phyloP scores from a whole-genome alignment of 2,329 filamentous ascomycete species.

The Paracoccidioides brasiliensis region DNA sequence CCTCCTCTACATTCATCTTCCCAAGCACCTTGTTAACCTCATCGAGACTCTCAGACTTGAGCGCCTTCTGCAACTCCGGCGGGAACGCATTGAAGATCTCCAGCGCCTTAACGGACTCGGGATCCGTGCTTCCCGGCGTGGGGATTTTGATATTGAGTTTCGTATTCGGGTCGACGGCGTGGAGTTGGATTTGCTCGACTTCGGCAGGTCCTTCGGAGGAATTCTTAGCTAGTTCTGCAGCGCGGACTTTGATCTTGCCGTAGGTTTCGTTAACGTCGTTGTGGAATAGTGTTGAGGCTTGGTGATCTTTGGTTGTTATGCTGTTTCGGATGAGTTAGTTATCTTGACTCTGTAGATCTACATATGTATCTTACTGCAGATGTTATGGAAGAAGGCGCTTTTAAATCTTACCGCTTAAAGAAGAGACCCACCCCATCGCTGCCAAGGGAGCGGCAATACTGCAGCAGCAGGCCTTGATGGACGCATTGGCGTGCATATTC shows the following conservation, averaged over 20 bases:
- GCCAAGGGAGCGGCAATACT: conserved; percentile 87
- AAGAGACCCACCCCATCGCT: conserved; percentile 80
- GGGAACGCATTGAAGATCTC: conserved; percentile 74
- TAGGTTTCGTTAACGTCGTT: conserved; percentile 90
- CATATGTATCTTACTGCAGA: too few species aligned
- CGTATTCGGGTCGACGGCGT: conserved; percentile 86
- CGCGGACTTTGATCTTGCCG: conserved; percentile 62
- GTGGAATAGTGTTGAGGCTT: conserved; percentile 79
- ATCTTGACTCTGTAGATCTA: too few species aligned
- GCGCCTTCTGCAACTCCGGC: conserved; percentile 64
- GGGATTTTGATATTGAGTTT: conserved; percentile 82
- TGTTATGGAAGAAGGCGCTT: not conserved
- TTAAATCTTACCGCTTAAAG: conserved; percentile 59
- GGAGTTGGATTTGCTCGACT: conserved; percentile 93
- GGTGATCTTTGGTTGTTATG: conserved; percentile 77
- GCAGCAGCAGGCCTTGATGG: conserved; percentile 80
- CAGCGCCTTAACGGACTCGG: conserved; percentile 47
- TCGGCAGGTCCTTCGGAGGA: conserved; percentile 43
- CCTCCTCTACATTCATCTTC: conserved; percentile 77
- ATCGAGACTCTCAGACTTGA: conserved; percentile 81
- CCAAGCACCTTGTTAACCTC: conserved; percentile 78
- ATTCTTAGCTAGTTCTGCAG: conserved; percentile 57
- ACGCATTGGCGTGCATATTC: conserved; percentile 76
- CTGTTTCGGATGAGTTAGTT: conserved; percentile 16
- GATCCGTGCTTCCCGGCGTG: conserved; percentile 50